Conservation (phyloP, 257 asterid species). For the Osmanthus fragrans region DNA sequence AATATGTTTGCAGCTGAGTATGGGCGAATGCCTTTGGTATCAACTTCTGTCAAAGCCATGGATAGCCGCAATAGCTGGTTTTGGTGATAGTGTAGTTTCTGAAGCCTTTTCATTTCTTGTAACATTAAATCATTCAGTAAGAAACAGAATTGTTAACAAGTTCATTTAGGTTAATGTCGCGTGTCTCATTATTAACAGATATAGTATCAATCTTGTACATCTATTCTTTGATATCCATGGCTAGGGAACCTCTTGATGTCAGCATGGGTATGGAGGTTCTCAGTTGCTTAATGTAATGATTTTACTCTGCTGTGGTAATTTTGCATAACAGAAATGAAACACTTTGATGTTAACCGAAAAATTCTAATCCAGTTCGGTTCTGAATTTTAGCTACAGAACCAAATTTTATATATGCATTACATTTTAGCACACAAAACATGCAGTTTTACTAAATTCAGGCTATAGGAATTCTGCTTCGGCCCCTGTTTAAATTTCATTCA, state of each 20-base stretch:
- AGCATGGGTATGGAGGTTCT: not conserved
- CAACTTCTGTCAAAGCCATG: conserved; percentile 72
- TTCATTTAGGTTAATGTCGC: conserved; percentile 9
- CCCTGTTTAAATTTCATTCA: not conserved
- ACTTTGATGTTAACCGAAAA: too few species aligned
- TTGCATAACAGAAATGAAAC: not conserved
- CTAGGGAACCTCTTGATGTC: not conserved
- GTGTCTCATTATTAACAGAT: not conserved
- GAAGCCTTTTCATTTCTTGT: conserved; percentile 18
- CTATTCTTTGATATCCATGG: not conserved
- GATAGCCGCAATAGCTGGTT: conserved; percentile 73
- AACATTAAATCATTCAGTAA: conserved; percentile 14
- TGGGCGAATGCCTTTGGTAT: conserved; percentile 66
- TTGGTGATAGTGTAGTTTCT: conserved; percentile 51
- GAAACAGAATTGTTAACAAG: conserved; percentile 14
- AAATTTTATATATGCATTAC: not conserved
- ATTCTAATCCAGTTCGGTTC: too few species aligned
- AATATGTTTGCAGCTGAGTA: conserved; percentile 57
- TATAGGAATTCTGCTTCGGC: not conserved
- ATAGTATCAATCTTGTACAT: not conserved
- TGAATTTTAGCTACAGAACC: too few species aligned
- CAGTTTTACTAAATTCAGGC: too few species aligned
- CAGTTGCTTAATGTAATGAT: not conserved
- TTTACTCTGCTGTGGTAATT: not conserved
- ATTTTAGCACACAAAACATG: not conserved